Evolutionary conservation across 371 early-diverging fungal species (phyloP).

Genomic region (Mortierella sp.): DNA sequence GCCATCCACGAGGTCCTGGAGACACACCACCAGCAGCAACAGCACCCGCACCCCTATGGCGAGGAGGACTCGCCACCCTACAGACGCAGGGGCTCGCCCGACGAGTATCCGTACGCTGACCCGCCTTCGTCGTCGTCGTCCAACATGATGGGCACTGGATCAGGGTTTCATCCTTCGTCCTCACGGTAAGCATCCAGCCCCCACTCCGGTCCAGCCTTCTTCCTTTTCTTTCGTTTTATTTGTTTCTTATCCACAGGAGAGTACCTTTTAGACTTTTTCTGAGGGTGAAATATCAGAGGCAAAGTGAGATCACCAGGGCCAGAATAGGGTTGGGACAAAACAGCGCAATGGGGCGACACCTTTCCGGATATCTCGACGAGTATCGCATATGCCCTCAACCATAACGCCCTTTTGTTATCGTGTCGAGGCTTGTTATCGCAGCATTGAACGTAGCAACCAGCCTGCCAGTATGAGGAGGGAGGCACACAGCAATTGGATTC

Average conservation of each 20-base stretch:
- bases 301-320: neutral
- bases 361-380: neutral
- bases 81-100: slow-evolving; percentile 53
- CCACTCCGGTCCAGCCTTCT: neutral
- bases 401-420: neutral
- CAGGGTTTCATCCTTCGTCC: slow-evolving; percentile 22
- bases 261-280: slow-evolving; percentile 4
- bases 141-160: slow-evolving; percentile 15
- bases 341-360: neutral
- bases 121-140: slow-evolving; percentile 30
- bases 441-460: too few relatives aligned
- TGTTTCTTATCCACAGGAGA: slow-evolving; percentile 2
- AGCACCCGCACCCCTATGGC: slow-evolving; percentile 37
- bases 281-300: neutral
- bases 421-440: neutral
- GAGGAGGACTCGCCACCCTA: slow-evolving; percentile 45
- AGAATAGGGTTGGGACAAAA: neutral
- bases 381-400: neutral
- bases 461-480: too few relatives aligned
- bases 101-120: slow-evolving; percentile 46
- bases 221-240: too few relatives aligned
- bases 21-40: slow-evolving; percentile 35
- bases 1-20: slow-evolving; percentile 56
- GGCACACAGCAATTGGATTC: too few relatives aligned
- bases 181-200: slow-evolving; percentile 30